Percentiles rank a stretch among this genome's conserved stretches.
phyloP scores from a whole-genome alignment of 116 monocot species.

The Posidonia oceanica region DNA sequence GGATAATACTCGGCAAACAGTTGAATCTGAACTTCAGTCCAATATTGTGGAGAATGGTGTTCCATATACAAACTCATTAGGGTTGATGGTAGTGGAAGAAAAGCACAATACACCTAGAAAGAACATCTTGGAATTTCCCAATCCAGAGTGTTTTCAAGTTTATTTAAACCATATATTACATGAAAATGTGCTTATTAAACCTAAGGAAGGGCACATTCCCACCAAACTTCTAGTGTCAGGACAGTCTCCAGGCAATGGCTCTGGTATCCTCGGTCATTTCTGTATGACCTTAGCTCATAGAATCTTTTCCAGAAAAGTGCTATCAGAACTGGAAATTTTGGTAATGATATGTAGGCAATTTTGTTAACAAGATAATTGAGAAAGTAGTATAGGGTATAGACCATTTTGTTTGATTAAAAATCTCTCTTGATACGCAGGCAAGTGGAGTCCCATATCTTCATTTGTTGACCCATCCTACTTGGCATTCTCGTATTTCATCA shows the following conservation, averaged over 20 bases:
- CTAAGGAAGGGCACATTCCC: constrained; percentile 24
- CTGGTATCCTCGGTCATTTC: constrained; percentile 56
- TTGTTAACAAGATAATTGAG: background rate
- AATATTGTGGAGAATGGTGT: constrained; percentile 14
- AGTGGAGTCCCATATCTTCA: constrained; percentile 62
- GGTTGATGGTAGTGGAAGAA: constrained; percentile 17
- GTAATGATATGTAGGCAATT: constrained; percentile 19
- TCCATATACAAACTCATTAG: constrained; percentile 16
- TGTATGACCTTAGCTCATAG: constrained; percentile 81
- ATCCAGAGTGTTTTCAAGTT: constrained; percentile 58
- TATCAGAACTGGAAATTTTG: constrained; percentile 55
- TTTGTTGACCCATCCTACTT: constrained; percentile 65
- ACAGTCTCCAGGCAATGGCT: constrained; percentile 21
- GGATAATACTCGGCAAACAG: constrained; percentile 17
- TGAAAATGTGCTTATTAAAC: constrained; percentile 30
- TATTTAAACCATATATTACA: constrained; percentile 63
- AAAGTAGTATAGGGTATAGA: background rate
- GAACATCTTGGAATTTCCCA: constrained; percentile 22
- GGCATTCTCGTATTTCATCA: constrained; percentile 89
- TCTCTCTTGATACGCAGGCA: constrained; percentile 30
- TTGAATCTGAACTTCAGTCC: constrained; percentile 8
- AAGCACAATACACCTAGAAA: constrained; percentile 13
- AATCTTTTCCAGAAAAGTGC: constrained; percentile 65
- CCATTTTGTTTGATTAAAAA: background rate
- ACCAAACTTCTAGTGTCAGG: constrained; percentile 11